These are phyloP conservation scores for Dactylorhiza incarnata DNA, from an alignment of 106 monocot genomes.

Conservation along the genomic window DNA sequence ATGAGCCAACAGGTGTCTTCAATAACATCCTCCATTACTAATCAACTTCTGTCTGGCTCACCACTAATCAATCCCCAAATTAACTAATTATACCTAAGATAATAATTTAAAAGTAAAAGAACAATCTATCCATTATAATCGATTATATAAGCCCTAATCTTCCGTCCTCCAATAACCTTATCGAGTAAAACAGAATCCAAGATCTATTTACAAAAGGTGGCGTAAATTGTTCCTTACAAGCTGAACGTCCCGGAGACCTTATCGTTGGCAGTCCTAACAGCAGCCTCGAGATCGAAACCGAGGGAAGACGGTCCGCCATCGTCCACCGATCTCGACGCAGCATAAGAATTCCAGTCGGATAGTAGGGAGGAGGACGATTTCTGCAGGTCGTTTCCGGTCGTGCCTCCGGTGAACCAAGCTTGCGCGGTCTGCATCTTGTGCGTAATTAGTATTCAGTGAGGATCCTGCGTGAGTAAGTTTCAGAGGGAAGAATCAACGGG, in stretches of 20 bases:
- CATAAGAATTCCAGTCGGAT: conserved; percentile 75
- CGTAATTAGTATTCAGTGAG: neutral
- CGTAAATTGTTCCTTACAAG: conserved; percentile 26
- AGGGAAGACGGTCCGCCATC: conserved; percentile 24
- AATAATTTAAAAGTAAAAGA: neutral
- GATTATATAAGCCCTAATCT: neutral
- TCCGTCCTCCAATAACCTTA: neutral
- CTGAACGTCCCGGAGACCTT: conserved; percentile 54
- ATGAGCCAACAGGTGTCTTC: neutral
- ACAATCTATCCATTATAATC: neutral
- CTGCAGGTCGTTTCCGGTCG: conserved; percentile 13
- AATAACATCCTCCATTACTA: neutral
- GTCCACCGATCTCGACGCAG: conserved; percentile 39
- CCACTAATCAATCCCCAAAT: neutral
- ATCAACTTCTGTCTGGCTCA: neutral
- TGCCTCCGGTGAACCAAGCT: conserved; percentile 60
- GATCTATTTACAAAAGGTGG: neutral
- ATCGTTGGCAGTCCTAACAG: conserved; percentile 63
- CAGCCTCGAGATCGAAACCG: conserved; percentile 61
- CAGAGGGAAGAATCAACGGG: neutral
- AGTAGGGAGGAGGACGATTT: conserved; percentile 34
- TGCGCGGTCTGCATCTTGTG: conserved; percentile 44
- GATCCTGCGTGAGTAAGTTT: neutral
- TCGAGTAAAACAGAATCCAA: neutral
- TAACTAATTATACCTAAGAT: neutral